Base-by-base conservation (phyloP, 495 filamentous ascomycete genomes). In the Aspergillus steynii region DNA sequence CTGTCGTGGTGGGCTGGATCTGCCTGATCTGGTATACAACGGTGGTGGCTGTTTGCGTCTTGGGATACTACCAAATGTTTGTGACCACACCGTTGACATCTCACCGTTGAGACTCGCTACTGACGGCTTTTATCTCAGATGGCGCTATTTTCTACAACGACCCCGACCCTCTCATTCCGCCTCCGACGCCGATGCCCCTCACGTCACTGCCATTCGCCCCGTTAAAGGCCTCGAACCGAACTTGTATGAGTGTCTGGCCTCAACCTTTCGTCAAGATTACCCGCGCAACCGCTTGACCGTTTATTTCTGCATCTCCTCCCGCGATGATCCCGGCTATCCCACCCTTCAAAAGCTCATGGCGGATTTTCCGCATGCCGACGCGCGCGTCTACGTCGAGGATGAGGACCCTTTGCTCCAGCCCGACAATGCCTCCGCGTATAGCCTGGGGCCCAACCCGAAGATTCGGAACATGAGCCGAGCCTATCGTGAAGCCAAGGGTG, bases 381-480 rank as follows among this genome's bases (percentile, higher is more conserved):
- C 86, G 10, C 82, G 81, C 47, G 74, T 98, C 14, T 80, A 90
- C 12, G 81, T 97, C n/a, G 95, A 97, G 70, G 86, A 93, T 54
- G 91, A 97, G 58, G 95, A 99, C 71, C 88, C 90, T 0, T 74
- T 87, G 31, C 80, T 95, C 5, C 82, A 84, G 58, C 84, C 81
- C 8, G 64, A 75, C 45, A 63, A 64, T 60, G 70, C 74, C 9
- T 80, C 77, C 31, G 63, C 74, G 46, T 78, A 86, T 61, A 82
- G 84, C 55, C 79, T 99, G 53, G 96, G 96, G 0, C 96, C 96
- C 4, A 99, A 99, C 73, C 96, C 96, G 10, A 99, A 99, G 77
- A 96, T 99, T 67, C 84, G 96, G 27, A 99, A 98, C 67, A 90
- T 98, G 85, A 97, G 93, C 66, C 86, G 92, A 25, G 94, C 89